A percentile compares a stretch with the other conserved stretches of the same genome.
phyloP scores from a whole-genome alignment of 2,329 filamentous ascomycete species.

The Cladosporium sp. region DNA sequence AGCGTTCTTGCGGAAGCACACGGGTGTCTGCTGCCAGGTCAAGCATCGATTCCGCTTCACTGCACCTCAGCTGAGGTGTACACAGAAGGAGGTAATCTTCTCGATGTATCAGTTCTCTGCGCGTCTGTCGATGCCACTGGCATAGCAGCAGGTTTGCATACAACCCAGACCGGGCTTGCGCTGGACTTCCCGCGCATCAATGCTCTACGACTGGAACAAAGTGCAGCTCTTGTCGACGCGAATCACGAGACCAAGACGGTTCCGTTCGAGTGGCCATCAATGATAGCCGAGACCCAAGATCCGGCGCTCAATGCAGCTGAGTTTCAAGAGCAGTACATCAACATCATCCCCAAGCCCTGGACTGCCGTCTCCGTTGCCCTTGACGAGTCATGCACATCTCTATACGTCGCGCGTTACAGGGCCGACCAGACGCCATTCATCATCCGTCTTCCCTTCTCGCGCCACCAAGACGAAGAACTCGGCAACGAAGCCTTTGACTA shows the following conservation, averaged over 20 bases:
- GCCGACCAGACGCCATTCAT: slow-evolving; percentile 75
- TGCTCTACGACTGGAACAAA: slow-evolving; percentile 63
- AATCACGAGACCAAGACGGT: slow-evolving; percentile 34
- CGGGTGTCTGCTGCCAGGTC: background rate
- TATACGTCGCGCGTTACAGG: slow-evolving; percentile 84
- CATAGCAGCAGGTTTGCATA: background rate
- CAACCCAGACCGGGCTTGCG: background rate
- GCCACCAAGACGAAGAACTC: slow-evolving; percentile 74
- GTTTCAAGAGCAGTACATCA: slow-evolving; percentile 77
- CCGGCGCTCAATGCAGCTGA: slow-evolving; percentile 18
- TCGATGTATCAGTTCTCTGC: background rate
- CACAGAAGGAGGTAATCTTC: background rate
- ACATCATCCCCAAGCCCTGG: slow-evolving; percentile 80
- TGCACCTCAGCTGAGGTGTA: slow-evolving; percentile 5
- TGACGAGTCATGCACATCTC: slow-evolving; percentile 75
- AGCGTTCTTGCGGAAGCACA: background rate
- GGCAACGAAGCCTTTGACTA: slow-evolving; percentile 82
- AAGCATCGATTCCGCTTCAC: background rate
- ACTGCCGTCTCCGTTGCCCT: slow-evolving; percentile 80
- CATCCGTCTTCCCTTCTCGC: slow-evolving; percentile 76
- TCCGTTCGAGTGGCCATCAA: slow-evolving; percentile 36
- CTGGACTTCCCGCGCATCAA: slow-evolving; percentile 54
- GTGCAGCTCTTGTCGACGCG: slow-evolving; percentile 49
- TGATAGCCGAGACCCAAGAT: slow-evolving; percentile 7
- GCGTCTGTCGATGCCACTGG: background rate